These are phyloP conservation scores for Didymella segeticola DNA, from an alignment of 2,329 filamentous ascomycete genomes.

Conservation along the genomic window DNA sequence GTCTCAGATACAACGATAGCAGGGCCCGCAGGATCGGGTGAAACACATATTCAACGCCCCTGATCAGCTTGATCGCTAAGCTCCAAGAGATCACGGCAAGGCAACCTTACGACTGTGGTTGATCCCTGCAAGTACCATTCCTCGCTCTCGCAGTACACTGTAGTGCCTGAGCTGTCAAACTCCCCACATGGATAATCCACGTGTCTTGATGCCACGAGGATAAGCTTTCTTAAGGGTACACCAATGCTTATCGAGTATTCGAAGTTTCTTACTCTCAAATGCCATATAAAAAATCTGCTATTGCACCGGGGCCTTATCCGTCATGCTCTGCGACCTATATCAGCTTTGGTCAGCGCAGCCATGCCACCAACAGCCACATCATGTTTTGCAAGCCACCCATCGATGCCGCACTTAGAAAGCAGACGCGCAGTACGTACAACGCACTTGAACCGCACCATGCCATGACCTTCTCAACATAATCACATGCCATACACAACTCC, in stretches of 20 bases:
- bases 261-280: background rate
- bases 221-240: conserved; percentile 4
- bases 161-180: background rate
- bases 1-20: conserved; percentile 9
- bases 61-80: background rate
- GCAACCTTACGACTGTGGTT: background rate
- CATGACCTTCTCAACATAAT: background rate
- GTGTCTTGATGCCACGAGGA: background rate
- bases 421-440: background rate
- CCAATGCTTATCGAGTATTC: background rate
- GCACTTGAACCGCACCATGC: background rate
- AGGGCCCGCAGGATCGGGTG: conserved; percentile 1
- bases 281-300: background rate
- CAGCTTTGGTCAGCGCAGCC: background rate
- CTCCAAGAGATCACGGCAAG: background rate
- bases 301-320: background rate
- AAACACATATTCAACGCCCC: conserved; percentile 4
- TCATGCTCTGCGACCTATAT: background rate
- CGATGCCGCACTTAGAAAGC: background rate
- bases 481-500: background rate
- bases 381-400: background rate
- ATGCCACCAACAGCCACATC: background rate
- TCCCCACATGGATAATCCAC: background rate
- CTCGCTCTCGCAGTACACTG: background rate
- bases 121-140: background rate